Base-by-base conservation (phyloP, 176 grass and related monocot genomes). In the Themeda triandra region DNA sequence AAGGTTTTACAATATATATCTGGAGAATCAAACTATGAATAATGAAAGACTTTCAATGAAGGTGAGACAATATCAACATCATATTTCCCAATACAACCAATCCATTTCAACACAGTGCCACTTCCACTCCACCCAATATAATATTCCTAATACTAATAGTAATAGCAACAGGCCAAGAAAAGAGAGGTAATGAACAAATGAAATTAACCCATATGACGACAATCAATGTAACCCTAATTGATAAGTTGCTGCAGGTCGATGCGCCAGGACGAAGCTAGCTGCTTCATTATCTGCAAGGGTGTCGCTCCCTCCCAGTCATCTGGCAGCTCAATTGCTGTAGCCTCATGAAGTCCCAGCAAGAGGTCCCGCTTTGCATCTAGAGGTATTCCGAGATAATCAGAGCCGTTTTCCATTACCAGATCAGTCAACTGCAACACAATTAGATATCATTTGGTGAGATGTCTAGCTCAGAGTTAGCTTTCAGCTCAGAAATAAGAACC, bases 281-380 rank as follows among this genome's bases (percentile, higher is more conserved):
- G 93, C 82, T 86, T 92, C 96, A 99, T 88, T 88, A 99, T 89
- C 88, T 99, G 91, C n/a, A 94, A 63, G 1, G 96, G 93, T 11
- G 85, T 82, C 15, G 93, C 84, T 3, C 96, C 96, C 18, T 96
- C 96, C 93, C 89, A 99, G 82, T 96, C 93, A 45, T 99, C 93
- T 1, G 89, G 90, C 32, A 89, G 70, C 79, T 96, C 93, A 2
- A 92, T 83, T 9, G 58, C 89, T 3, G 88, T 90, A 86, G 82
- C 88, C 46, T 92, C 93, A 8, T 91, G 86, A 63, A 99, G 88
- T 85, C 86, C 94, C 11, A 99, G 59, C 27, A 99, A 87, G 58
- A 94, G 87, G 31, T 99, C 86, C 32, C 79, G 89, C 88, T 96
- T 96, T 19, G 81, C 84, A 31, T 92, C 91, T 17, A 77, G 46